A percentile compares a stretch with the other conserved stretches of the same genome.
phyloP scores from a whole-genome alignment of 202 grass and related monocot species.

The Hordeum pubiflorum region DNA sequence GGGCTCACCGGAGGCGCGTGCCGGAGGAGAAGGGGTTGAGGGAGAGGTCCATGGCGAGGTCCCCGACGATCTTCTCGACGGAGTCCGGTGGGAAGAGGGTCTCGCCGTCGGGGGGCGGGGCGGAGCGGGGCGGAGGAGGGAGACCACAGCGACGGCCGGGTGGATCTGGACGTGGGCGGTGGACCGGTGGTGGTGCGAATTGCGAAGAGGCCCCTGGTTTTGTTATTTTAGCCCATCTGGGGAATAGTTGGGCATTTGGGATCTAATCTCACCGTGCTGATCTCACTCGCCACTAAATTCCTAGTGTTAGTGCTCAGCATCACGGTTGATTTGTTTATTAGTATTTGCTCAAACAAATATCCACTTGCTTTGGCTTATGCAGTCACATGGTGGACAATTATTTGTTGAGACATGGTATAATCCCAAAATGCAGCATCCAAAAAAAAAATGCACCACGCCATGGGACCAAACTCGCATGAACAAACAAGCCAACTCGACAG shows the following conservation, averaged over 20 bases:
- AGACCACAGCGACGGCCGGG: slow-evolving; percentile 37
- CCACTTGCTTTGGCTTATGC: background rate
- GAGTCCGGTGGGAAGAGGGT: slow-evolving; percentile 18
- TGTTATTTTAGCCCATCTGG: slow-evolving; percentile 18
- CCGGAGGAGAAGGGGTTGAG: slow-evolving; percentile 99
- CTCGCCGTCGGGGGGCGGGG: slow-evolving; percentile 17
- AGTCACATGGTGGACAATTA: background rate
- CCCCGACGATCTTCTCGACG: slow-evolving; percentile 40
- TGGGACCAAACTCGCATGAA: no score
- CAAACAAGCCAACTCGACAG: no score
- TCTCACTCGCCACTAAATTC: background rate
- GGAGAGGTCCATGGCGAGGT: slow-evolving; percentile 50
- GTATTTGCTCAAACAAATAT: background rate
- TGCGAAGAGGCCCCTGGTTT: slow-evolving; percentile 37
- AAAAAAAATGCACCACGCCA: no score
- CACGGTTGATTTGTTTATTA: background rate
- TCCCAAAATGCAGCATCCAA: no score
- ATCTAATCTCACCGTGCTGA: slow-evolving; percentile 9
- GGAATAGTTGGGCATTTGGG: slow-evolving; percentile 26
- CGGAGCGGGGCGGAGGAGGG: slow-evolving; percentile 13
- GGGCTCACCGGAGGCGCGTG: slow-evolving; percentile 78
- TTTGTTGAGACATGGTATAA: background rate
- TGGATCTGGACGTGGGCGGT: slow-evolving; percentile 42
- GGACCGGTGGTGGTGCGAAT: slow-evolving; percentile 28
- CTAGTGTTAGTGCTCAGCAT: background rate